Evolutionary conservation across 257 asterid genomes (phyloP), one percentile per base, ranked within the genome.

Genomic region (Pogostemon cablin): DNA sequence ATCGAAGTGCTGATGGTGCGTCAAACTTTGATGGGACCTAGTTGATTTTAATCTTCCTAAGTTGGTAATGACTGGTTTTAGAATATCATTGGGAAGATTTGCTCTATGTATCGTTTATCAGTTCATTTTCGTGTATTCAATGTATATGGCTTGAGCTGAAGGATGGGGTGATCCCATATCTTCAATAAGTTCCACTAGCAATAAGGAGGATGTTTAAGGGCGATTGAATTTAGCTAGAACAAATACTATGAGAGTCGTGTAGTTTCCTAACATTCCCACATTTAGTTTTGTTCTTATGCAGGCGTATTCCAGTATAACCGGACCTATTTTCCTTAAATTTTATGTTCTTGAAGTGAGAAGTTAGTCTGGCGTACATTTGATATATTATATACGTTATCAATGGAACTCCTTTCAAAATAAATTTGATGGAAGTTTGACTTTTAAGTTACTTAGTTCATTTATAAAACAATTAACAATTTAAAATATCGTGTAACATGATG

Each of bases 111-210:
- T 73, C 20, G 3, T 20, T 50, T 34, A 43, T 54, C 17, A 38
- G 4, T 43, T 43, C 35, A 6, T 53, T 37, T 1, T 35, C 11
- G 58, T 37, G 25, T 12, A 37, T 69, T 42, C 65, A 38, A 15
- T 15, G 62, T 43, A 34, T 69, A 20, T 69, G 42, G 55, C 56
- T 68, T 7, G 4, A 40, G 34, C 9, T 42, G 34, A 7, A 43
- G 56, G 74, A 69, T 68, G 4, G 2, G 42, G 56, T n/a, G 53
- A 68, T 32, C 55, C 35, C 54, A 10, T 20, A 55, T 56, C 37
- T 20, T 56, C 40, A 55, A 32, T 4, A 38, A 52, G 72, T 68
- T 54, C 9, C 7, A 15, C 8, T 54, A 38, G 72, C 20, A 39
- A 5, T 20, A 38, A 32, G 66, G 66, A 12, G 25, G 34, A 15